phyloP scores from a whole-genome alignment of 345 rosid genomes.

The Arabidopsis thaliana region TAIR10.1 NC_003070.9:9450501-9451000 shows the following conservation, averaged over 20 bases:
- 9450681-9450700: constrained; percentile 35
- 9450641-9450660: constrained; percentile 94
- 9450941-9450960: constrained; percentile 90
- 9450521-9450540: constrained; percentile 67
- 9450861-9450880: constrained; percentile 58
- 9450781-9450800: constrained; percentile 52
- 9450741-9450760: constrained; percentile 39
- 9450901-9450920: constrained; percentile 68
- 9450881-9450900: constrained; percentile 57
- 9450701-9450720: constrained; percentile 64
- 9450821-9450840: constrained; percentile 87
- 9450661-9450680: constrained; percentile 59
- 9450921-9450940: constrained; percentile 73
- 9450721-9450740: constrained; percentile 51
- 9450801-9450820: constrained; percentile 55
- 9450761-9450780: constrained; percentile 34
- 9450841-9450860: constrained; percentile 87
- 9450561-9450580: constrained; percentile 97
- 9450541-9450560: constrained; percentile 74
- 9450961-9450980: constrained; percentile 70
- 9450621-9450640: constrained; percentile 84
- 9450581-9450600: constrained; percentile 91
- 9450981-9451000: constrained; percentile 78
- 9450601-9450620: constrained; percentile 91
- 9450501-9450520: constrained; percentile 63